phyloP scores from a whole-genome alignment of 257 asterid genomes.

The Penstemon davidsonii region DNA sequence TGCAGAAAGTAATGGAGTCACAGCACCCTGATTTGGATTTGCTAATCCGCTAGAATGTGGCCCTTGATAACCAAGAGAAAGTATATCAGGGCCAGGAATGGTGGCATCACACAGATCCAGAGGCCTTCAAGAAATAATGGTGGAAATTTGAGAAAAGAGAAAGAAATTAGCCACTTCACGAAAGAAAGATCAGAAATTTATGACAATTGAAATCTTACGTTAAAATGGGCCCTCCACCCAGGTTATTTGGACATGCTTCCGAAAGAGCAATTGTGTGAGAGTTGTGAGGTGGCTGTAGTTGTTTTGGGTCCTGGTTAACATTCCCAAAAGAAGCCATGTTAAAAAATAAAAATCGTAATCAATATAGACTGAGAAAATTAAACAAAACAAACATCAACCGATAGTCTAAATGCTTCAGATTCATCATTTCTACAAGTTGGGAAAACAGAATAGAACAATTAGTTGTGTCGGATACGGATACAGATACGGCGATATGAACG shows the following conservation, averaged over 20 bases:
- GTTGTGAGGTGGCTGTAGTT: constrained; percentile 73
- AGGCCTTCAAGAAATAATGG: constrained; percentile 63
- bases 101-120: constrained; percentile 78
- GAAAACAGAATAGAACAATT: constrained; percentile 4
- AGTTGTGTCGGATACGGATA: neutral
- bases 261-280: constrained; percentile 86
- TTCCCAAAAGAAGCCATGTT: constrained; percentile 35
- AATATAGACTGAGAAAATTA: constrained; percentile 12
- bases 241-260: constrained; percentile 74
- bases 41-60: constrained; percentile 56
- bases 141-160: constrained; percentile 7
- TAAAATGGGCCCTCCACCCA: constrained; percentile 63
- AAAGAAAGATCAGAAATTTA: neutral
- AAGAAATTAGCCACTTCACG: constrained; percentile 12
- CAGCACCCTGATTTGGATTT: constrained; percentile 53
- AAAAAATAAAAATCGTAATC: constrained; percentile 11
- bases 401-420: constrained; percentile 3
- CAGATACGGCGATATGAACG: too few species aligned
- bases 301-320: constrained; percentile 78
- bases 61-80: constrained; percentile 72
- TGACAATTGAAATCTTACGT: constrained; percentile 59
- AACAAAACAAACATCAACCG: constrained; percentile 11
- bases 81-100: constrained; percentile 55
- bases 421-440: neutral
- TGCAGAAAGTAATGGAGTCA: constrained; percentile 47